Conservation (phyloP, 169 alveolate genomes). For the Plasmodium sp. region DNA sequence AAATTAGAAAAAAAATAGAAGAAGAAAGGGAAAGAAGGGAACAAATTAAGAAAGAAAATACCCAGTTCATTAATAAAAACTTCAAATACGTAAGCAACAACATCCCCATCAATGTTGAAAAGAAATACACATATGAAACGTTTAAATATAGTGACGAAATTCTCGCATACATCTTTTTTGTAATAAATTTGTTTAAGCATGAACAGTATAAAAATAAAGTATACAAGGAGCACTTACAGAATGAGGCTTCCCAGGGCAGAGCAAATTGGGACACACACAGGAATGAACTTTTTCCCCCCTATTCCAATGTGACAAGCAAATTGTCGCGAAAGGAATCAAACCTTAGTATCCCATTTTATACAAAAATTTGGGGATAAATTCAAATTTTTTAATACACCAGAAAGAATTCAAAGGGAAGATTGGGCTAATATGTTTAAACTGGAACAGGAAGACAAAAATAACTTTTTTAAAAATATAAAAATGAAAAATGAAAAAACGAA, state of each 20-base stretch:
- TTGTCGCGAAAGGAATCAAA: conserved; percentile 28
- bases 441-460: conserved; percentile 66
- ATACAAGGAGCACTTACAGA: conserved; percentile 28
- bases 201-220: conserved; percentile 65
- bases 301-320: background rate
- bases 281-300: background rate
- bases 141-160: conserved; percentile 62
- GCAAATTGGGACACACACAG: background rate
- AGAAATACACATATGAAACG: conserved; percentile 41
- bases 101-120: conserved; percentile 68
- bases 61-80: conserved; percentile 7
- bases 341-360: conserved; percentile 19
- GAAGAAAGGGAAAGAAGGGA: conserved; percentile 34
- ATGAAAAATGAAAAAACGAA: conserved; percentile 53
- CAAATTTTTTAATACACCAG: conserved; percentile 48
- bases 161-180: conserved; percentile 33
- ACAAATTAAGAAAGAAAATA: conserved; percentile 43
- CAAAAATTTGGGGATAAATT: conserved; percentile 65
- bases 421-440: conserved; percentile 65
- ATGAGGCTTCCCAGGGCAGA: background rate
- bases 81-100: conserved; percentile 54
- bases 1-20: conserved; percentile 51
- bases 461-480: conserved; percentile 58
- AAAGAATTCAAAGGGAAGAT: conserved; percentile 70
- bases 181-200: conserved; percentile 62